Evolutionary conservation across 1,139 yeast species (phyloP), one percentile per base, ranked within the genome.

Genomic region (Candida albicans): DNA sequence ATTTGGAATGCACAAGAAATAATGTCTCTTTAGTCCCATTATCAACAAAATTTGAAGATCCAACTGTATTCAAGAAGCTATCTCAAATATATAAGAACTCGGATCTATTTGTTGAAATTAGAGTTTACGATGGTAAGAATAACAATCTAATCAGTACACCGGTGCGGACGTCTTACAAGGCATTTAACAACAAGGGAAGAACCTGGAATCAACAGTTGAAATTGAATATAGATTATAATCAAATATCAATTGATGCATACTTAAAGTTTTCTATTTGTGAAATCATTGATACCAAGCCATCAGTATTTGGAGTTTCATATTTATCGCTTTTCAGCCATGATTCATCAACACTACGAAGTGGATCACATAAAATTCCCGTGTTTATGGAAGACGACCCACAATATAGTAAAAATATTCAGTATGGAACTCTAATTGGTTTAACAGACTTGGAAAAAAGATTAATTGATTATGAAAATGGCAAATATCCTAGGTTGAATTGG

Each of bases 401-500:
- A 3, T 9, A 29, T 1, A 12, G 26, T 7, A 26, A 18, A 9
- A 35, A 30, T 5, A 51, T 65, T 9, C 58, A 60, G 28, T 64
- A 63, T 45, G 60, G 59, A 8, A 57, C 59, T 18, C 47, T 58
- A 8, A 46, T 54, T 1, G 64, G 63, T 2, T 48, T 63, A 27
- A 62, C 62, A 3, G 61, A 64, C 6, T 58, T 83, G 13, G 93
- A 87, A 53, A 62, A 64, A 45, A 68, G 77, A 43, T 67, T 87
- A 35, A 83, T 86, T 48, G 68, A 67, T 39, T 87, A 84, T 56
- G 90, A 85, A 52, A 76, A 79, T 48, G 91, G 93, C 0, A 89
- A 85, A 27, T 70, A 79, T 33, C 67, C 76, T 4, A 65, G 77
- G 12, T 68, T 83, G 1, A 79, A 77, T 33, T 93, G 99, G 98